These are phyloP conservation scores for Coemansia sp. DNA, from an alignment of 192 early-diverging fungal species.

Conservation along the genomic window DNA sequence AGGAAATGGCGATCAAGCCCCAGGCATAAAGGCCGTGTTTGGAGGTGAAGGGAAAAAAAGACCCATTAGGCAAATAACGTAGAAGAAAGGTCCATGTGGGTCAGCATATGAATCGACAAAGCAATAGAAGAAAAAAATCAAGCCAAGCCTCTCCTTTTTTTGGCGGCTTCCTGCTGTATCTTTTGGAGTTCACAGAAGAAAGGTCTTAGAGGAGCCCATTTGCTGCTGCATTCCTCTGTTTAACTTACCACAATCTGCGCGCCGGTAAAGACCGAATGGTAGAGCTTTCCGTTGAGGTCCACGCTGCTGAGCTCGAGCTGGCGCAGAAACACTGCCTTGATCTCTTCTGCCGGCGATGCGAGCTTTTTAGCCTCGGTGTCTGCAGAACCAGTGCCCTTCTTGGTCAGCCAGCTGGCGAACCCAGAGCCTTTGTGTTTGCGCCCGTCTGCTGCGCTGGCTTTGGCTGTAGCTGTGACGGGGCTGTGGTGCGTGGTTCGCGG, in stretches of 20 bases:
- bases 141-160: not conserved
- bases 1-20: not conserved
- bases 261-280: slow-evolving; percentile 55
- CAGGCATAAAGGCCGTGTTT: not conserved
- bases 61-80: too few species aligned
- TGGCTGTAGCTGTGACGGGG: not conserved
- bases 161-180: not conserved
- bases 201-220: not conserved
- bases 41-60: not conserved
- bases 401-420: slow-evolving; percentile 51
- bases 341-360: slow-evolving; percentile 53
- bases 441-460: not conserved
- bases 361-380: slow-evolving; percentile 43
- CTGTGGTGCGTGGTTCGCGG: slow-evolving; percentile 7
- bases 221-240: not conserved
- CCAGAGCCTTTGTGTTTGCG: slow-evolving; percentile 35
- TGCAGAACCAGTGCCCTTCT: slow-evolving; percentile 17
- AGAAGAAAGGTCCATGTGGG: not conserved
- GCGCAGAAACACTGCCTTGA: slow-evolving; percentile 52
- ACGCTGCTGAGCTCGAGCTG: slow-evolving; percentile 48
- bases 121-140: not conserved
- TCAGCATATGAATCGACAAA: not conserved
- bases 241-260: slow-evolving; percentile 54
- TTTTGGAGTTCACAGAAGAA: not conserved
- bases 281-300: slow-evolving; percentile 44